These are phyloP conservation scores for Talaromyces sp. DNA, from an alignment of 2,329 filamentous ascomycete species.

Conservation along the genomic window DNA sequence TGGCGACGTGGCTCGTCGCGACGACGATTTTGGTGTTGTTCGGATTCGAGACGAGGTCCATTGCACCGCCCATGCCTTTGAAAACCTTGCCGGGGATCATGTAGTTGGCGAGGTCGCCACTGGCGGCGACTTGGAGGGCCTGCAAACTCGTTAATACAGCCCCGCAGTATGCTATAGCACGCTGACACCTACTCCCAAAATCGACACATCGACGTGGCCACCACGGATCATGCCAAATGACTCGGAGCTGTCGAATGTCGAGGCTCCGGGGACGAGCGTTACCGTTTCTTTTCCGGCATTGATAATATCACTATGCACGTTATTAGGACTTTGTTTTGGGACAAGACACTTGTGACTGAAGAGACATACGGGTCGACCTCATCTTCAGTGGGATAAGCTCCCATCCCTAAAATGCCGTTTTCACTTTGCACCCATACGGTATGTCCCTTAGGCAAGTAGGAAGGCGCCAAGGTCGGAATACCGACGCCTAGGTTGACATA, in stretches of 20 bases:
- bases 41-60: slow-evolving; percentile 68
- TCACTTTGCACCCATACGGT: slow-evolving; percentile 78
- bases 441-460: slow-evolving; percentile 71
- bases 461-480: slow-evolving; percentile 87
- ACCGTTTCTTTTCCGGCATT: slow-evolving; percentile 93
- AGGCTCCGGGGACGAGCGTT: slow-evolving; percentile 71
- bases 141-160: slow-evolving; percentile 9
- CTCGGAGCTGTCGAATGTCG: slow-evolving; percentile 80
- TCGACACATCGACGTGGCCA: slow-evolving; percentile 78
- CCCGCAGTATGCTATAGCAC: neutral
- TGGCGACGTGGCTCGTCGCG: slow-evolving; percentile 93
- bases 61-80: slow-evolving; percentile 79
- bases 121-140: slow-evolving; percentile 79
- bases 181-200: slow-evolving; percentile 66
- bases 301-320: slow-evolving; percentile 60
- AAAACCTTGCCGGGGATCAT: slow-evolving; percentile 24
- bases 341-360: neutral
- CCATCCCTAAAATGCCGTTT: slow-evolving; percentile 70
- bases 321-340: neutral
- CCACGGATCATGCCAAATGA: slow-evolving; percentile 89
- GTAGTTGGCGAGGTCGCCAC: slow-evolving; percentile 75
- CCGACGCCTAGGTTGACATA: slow-evolving; percentile 87
- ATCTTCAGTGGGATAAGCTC: slow-evolving; percentile 67
- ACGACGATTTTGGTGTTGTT: slow-evolving; percentile 76
- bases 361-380: slow-evolving; percentile 59